These are phyloP conservation scores for Jaapia argillacea DNA, from an alignment of 768 basidiomycete genomes.

Conservation along the genomic window DNA sequence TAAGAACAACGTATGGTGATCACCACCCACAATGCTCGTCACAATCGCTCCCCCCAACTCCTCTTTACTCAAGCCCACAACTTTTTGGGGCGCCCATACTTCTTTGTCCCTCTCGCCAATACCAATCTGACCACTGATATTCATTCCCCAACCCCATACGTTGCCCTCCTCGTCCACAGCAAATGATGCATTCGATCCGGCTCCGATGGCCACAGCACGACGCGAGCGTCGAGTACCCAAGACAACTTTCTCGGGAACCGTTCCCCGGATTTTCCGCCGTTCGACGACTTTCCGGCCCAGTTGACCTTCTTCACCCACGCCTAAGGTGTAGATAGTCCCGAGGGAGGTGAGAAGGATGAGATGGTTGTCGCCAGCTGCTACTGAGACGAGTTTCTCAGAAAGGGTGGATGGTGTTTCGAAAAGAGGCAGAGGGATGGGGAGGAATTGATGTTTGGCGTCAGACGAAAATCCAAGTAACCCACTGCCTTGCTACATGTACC, in stretches of 20 bases:
- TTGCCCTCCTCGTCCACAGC: slow-evolving; percentile 30
- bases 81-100: slow-evolving; percentile 21
- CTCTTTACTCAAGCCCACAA: slow-evolving; percentile 11
- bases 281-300: slow-evolving; percentile 33
- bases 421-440: slow-evolving; percentile 11
- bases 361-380: slow-evolving; percentile 36
- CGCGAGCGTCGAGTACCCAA: slow-evolving; percentile 16
- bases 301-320: slow-evolving; percentile 32
- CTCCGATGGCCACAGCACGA: slow-evolving; percentile 30
- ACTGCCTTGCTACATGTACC: slow-evolving; percentile 15
- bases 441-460: slow-evolving; percentile 12
- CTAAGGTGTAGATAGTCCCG: slow-evolving; percentile 35
- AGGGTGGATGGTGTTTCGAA: neutral
- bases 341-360: slow-evolving; percentile 32
- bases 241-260: slow-evolving; percentile 29
- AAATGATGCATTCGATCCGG: slow-evolving; percentile 35
- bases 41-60: slow-evolving; percentile 15
- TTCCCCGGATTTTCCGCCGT: slow-evolving; percentile 26
- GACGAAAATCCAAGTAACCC: slow-evolving; percentile 22
- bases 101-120: slow-evolving; percentile 2
- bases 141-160: slow-evolving; percentile 40
- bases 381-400: slow-evolving; percentile 23
- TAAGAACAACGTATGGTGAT: slow-evolving; percentile 38
- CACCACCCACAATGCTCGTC: slow-evolving; percentile 26
- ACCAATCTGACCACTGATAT: slow-evolving; percentile 33